These are phyloP conservation scores for Lunularia cruciata DNA, from an alignment of 225 moss, liverwort and hornwort species.

Conservation along the genomic window DNA sequence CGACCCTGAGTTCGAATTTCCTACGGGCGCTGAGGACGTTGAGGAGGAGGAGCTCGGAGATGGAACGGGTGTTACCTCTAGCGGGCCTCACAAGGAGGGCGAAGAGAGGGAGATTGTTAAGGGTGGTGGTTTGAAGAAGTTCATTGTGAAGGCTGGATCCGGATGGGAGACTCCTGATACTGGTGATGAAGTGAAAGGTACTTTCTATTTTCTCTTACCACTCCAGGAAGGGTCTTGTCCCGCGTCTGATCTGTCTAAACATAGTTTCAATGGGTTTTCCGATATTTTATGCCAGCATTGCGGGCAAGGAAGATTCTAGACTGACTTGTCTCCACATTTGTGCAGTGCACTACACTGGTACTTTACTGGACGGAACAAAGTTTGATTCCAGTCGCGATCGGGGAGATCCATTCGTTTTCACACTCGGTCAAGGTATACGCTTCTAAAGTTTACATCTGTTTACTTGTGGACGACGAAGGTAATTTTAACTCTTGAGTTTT, in stretches of 20 bases:
- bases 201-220: not conserved
- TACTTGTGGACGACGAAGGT: not conserved
- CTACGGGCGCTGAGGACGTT: slow-evolving; percentile 45
- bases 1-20: slow-evolving; percentile 62
- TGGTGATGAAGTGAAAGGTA: slow-evolving; percentile 95
- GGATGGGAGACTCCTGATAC: slow-evolving; percentile 87
- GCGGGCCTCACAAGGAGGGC: slow-evolving; percentile 51
- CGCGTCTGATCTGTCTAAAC: not conserved
- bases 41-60: slow-evolving; percentile 67
- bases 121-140: slow-evolving; percentile 82
- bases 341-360: slow-evolving; percentile 97
- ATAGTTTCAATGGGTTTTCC: not conserved
- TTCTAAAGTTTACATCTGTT: too few relatives aligned
- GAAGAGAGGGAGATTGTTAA: slow-evolving; percentile 72
- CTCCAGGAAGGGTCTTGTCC: not conserved
- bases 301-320: not conserved
- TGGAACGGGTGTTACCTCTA: slow-evolving; percentile 51
- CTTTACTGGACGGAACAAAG: slow-evolving; percentile 87
- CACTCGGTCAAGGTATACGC: slow-evolving; percentile 46
- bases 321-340: not conserved
- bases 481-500: not conserved
- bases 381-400: slow-evolving; percentile 90
- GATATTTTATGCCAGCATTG: not conserved
- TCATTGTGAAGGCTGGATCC: slow-evolving; percentile 62
- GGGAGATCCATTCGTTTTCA: slow-evolving; percentile 76